Percentiles rank a stretch among this genome's conserved stretches.
Conservation (phyloP, 768 basidiomycete species). For the Serendipita sp. region DNA sequence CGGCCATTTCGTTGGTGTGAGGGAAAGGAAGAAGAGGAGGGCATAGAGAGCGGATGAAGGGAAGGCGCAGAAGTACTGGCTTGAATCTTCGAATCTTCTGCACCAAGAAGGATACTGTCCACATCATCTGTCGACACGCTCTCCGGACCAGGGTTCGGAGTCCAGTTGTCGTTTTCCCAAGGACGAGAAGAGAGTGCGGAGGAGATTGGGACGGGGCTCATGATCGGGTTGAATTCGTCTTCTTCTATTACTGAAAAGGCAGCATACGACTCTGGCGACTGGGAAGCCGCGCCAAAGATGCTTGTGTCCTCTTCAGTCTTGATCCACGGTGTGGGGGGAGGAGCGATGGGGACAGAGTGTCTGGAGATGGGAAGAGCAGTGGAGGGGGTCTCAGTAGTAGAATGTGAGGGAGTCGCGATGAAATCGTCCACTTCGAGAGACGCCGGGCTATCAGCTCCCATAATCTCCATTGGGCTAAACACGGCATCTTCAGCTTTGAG, state of each 20-base stretch:
- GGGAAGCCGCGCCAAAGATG: neutral
- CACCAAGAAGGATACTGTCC: neutral
- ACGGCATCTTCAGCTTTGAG: neutral
- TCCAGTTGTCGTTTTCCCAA: neutral
- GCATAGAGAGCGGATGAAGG: neutral
- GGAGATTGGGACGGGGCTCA: neutral
- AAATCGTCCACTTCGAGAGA: neutral
- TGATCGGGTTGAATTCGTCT: neutral
- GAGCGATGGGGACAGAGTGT: neutral
- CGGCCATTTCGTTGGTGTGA: neutral
- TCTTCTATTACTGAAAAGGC: neutral
- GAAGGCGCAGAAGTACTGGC: neutral
- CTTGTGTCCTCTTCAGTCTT: neutral
- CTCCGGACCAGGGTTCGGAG: neutral
- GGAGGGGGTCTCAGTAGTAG: neutral
- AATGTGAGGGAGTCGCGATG: neutral
- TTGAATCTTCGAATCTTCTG: neutral
- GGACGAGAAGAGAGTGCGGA: neutral
- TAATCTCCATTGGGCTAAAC: neutral
- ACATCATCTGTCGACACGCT: neutral
- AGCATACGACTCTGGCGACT: neutral
- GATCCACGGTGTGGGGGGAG: constrained; percentile 2
- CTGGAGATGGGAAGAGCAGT: neutral
- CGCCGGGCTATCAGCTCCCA: neutral
- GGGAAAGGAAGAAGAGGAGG: neutral